Evolutionary conservation across 1,139 yeast species (phyloP).

Genomic region (Hyphopichia burtonii): DNA sequence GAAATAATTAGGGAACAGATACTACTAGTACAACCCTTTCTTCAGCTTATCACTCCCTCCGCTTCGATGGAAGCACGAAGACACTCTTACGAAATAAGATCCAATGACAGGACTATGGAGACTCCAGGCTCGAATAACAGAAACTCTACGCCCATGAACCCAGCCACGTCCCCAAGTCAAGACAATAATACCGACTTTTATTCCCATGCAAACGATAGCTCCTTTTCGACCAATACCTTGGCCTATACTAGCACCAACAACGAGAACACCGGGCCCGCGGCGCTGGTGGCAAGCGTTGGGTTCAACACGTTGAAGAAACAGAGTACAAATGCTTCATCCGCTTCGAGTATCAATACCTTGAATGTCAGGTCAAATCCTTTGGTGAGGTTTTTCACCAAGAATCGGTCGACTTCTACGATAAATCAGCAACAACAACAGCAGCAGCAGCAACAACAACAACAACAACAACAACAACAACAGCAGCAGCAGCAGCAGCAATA

Average conservation of each 20-base stretch:
- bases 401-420: constrained; percentile 23
- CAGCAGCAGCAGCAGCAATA: not conserved
- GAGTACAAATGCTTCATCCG: constrained; percentile 31
- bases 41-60: not conserved
- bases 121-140: not conserved
- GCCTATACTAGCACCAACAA: not conserved
- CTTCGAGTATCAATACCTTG: constrained; percentile 21
- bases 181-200: not conserved
- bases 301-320: constrained; percentile 41
- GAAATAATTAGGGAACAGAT: too few species aligned
- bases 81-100: not conserved
- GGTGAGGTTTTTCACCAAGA: constrained; percentile 34
- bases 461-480: not conserved
- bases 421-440: constrained; percentile 4
- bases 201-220: not conserved
- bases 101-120: not conserved
- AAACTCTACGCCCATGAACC: not conserved
- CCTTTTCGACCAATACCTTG: not conserved
- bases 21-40: too few species aligned
- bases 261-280: not conserved
- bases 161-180: not conserved
- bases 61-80: not conserved
- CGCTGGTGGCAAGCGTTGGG: constrained; percentile 35
- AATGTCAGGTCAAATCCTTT: constrained; percentile 27
- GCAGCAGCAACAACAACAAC: constrained; percentile 2